phyloP scores from a whole-genome alignment of 768 basidiomycete genomes.

The Gloeostereum incarnatum region DNA sequence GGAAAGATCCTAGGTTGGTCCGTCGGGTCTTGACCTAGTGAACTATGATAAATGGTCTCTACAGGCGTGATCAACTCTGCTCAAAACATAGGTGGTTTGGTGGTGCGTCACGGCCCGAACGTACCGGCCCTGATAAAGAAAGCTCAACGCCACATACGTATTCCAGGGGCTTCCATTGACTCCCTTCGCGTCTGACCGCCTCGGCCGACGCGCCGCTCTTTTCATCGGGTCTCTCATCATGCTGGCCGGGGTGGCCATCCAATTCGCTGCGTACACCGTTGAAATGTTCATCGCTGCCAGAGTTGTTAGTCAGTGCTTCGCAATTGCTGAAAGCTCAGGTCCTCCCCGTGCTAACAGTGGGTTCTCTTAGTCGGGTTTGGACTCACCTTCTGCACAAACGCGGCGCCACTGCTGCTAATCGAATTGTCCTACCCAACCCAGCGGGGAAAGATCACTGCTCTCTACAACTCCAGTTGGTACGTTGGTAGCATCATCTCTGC shows the following conservation, averaged over 20 bases:
- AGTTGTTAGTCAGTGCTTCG: constrained; percentile 31
- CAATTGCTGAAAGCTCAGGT: neutral
- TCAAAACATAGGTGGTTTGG: constrained; percentile 48
- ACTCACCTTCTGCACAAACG: constrained; percentile 50
- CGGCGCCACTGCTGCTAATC: constrained; percentile 53
- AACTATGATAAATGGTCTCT: neutral
- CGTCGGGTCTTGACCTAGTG: constrained; percentile 1
- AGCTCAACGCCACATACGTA: neutral
- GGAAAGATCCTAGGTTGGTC: constrained; percentile 38
- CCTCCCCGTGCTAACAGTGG: neutral
- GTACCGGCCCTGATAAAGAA: neutral
- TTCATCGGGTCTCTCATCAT: constrained; percentile 55
- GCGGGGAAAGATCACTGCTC: constrained; percentile 48
- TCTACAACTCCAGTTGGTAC: constrained; percentile 74
- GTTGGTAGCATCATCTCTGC: constrained; percentile 58
- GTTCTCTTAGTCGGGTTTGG: constrained; percentile 49
- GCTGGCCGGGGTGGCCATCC: constrained; percentile 53
- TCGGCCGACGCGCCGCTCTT: constrained; percentile 53
- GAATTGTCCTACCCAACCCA: constrained; percentile 62
- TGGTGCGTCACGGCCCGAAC: constrained; percentile 20
- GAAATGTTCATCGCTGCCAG: constrained; percentile 49
- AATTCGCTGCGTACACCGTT: constrained; percentile 36
- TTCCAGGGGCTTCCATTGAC: constrained; percentile 50
- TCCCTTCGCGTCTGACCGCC: constrained; percentile 47
- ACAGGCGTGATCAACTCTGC: constrained; percentile 60